A percentile compares a stretch with the other conserved stretches of the same genome.
Conservation (phyloP, 768 basidiomycete species). For the Hemileccinum impolitum region DNA sequence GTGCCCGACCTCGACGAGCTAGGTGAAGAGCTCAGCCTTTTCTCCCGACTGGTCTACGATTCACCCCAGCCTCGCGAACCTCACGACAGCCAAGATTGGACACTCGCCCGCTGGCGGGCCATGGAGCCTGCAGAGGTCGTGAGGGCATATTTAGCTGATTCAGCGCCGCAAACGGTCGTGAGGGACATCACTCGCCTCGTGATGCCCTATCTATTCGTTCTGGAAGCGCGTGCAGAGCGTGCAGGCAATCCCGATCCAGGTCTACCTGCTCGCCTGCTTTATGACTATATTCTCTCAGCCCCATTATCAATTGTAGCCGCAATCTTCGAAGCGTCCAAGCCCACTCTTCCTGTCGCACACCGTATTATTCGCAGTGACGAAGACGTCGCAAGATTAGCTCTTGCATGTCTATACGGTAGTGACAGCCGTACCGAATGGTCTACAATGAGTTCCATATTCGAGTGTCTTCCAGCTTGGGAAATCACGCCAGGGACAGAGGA, state of each 20-base stretch:
- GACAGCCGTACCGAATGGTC: slow-evolving; percentile 69
- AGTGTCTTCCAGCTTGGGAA: slow-evolving; percentile 94
- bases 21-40: slow-evolving; percentile 88
- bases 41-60: slow-evolving; percentile 87
- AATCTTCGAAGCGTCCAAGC: slow-evolving; percentile 89
- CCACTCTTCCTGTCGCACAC: slow-evolving; percentile 66
- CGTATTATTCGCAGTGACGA: slow-evolving; percentile 79
- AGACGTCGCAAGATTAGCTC: slow-evolving; percentile 80
- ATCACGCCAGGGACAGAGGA: slow-evolving; percentile 51
- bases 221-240: slow-evolving; percentile 86
- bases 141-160: slow-evolving; percentile 70
- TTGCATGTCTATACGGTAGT: slow-evolving; percentile 86
- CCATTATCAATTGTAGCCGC: slow-evolving; percentile 67
- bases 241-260: slow-evolving; percentile 64
- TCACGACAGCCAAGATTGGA: slow-evolving; percentile 61
- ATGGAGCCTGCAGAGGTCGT: slow-evolving; percentile 67
- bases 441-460: slow-evolving; percentile 89
- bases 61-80: slow-evolving; percentile 44
- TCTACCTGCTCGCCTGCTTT: slow-evolving; percentile 61
- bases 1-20: slow-evolving; percentile 76
- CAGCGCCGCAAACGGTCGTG: slow-evolving; percentile 62
- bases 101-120: slow-evolving; percentile 65
- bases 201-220: slow-evolving; percentile 88
- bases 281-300: slow-evolving; percentile 68
- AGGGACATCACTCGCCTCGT: slow-evolving; percentile 73